Base-by-base conservation (phyloP, 2,329 filamentous ascomycete genomes). In the Trichoderma citrinoviride region DNA sequence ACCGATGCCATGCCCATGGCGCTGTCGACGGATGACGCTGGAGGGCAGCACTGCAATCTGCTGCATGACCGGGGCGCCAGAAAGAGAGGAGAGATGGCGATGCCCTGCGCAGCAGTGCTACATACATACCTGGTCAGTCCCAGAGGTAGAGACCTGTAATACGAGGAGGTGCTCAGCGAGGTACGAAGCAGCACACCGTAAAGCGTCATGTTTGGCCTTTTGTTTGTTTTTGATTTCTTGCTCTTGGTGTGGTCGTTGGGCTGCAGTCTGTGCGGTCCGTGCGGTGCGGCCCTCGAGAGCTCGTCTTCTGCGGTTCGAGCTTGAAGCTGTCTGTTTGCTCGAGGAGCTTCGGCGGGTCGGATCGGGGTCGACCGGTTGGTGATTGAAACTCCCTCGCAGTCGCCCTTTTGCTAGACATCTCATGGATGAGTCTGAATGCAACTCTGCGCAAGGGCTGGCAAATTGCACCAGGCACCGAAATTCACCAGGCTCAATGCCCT, bases 11-110 rank as follows among this genome's bases (percentile, higher is more conserved):
- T 57, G 43, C 47, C 46, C 47, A 25, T 40, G 23, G 57, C 47
- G 46, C 57, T 50, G 46, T 61, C 47, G 57, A 52, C 33, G 29
- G 46, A 64, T 64, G 61, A 57, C 61, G 54, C 33, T 37, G n/a
- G 46, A 57, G 12, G 44, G 47, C 61, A 50, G 23, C 61, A 64
- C 53, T 64, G 61, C 61, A 64, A 64, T 64, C 46, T 56, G 52
- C 17, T 15, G 52, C 7, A 25, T 19, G 40, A 25, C 25, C 17
- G 14, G 52, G 41, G 41, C 23, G 33, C 19, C 27, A 21, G 23
- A 37, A 29, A 49, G 53, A 21, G 23, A 37, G 44, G 29, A 44
- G 33, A 44, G 25, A 57, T 44, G 43, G 33, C 21, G 61, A 57
- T 57, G 44, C 41, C 37, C 53, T 27, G 47, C 21, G 12, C 33